A percentile compares a stretch with the other conserved stretches of the same genome.
Conservation (phyloP, 371 early-diverging fungal genomes). For the Lichtheimia corymbifera region DNA sequence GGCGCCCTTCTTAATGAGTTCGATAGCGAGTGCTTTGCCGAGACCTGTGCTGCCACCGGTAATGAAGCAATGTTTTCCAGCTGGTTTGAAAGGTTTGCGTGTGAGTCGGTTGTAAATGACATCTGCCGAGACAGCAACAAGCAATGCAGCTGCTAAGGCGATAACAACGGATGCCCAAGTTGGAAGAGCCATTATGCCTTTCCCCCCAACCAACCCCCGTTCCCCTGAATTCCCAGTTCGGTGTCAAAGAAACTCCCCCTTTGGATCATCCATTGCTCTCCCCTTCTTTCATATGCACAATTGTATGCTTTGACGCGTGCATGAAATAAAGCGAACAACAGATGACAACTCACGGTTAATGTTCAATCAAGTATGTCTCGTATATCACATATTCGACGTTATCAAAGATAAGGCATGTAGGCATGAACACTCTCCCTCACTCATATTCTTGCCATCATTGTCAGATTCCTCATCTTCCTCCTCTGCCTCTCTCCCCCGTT, state of each 20-base stretch:
- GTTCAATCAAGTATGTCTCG: neutral
- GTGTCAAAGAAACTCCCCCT: neutral
- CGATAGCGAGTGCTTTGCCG: conserved; percentile 80
- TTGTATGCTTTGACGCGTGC: neutral
- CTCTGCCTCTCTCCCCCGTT: neutral
- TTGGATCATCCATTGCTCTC: neutral
- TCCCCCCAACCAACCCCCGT: too few relatives aligned
- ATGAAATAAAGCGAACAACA: neutral
- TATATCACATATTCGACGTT: neutral
- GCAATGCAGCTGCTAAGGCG: conserved; percentile 25
- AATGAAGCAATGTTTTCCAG: conserved; percentile 75
- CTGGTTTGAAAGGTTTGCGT: conserved; percentile 38
- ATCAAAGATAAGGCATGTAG: neutral
- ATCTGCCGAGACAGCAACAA: conserved; percentile 20
- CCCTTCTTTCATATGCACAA: neutral
- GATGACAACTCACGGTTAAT: neutral
- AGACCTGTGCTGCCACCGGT: conserved; percentile 94
- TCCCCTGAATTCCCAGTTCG: neutral
- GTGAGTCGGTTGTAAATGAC: conserved; percentile 23
- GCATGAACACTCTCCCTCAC: neutral
- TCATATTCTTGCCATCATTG: neutral
- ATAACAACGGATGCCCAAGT: conserved; percentile 40
- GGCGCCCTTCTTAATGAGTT: conserved; percentile 71
- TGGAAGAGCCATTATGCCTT: conserved; percentile 30
- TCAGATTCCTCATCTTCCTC: neutral